Evolutionary conservation across 495 filamentous ascomycete species (phyloP).

Genomic region (Talaromyces wortmannii): DNA sequence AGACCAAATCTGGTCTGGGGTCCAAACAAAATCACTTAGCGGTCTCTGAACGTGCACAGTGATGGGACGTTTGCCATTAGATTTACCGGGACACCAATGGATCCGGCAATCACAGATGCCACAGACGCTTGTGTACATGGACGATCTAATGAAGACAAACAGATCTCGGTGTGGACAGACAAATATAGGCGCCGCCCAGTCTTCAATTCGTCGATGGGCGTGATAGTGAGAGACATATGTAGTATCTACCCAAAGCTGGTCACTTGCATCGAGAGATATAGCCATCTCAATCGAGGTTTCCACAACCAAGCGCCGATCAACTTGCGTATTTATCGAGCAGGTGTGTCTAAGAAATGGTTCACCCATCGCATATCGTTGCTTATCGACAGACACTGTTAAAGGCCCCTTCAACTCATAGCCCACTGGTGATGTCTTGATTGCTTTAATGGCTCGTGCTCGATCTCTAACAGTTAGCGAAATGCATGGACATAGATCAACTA

Average conservation of each 20-base stretch:
- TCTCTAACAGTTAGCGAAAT: conserved; percentile 7
- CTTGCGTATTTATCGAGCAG: not conserved
- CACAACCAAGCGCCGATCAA: not conserved
- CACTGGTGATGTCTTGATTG: conserved; percentile 8
- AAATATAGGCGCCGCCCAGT: conserved; percentile 6
- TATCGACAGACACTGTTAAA: conserved; percentile 3
- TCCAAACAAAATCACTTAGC: not conserved
- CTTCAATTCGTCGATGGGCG: not conserved
- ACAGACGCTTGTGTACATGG: not conserved
- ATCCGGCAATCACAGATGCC: not conserved
- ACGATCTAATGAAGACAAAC: not conserved
- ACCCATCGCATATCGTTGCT: not conserved
- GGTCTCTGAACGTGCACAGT: not conserved
- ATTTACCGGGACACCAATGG: not conserved
- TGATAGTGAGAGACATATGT: conserved; percentile 1
- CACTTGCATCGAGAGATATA: conserved; percentile 3
- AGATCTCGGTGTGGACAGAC: conserved; percentile 11
- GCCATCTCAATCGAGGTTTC: conserved; percentile 1
- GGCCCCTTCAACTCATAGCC: not conserved
- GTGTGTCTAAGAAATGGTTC: not conserved
- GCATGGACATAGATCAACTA: conserved; percentile 12
- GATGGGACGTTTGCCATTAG: not conserved
- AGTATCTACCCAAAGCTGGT: conserved; percentile 5
- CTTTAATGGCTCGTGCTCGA: conserved; percentile 5
- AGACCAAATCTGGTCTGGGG: not conserved